Percentiles rank a stretch among this genome's conserved stretches.
These are phyloP conservation scores for Anaeromyces robustus DNA, from an alignment of 192 early-diverging fungal genomes.

Conservation along the genomic window DNA sequence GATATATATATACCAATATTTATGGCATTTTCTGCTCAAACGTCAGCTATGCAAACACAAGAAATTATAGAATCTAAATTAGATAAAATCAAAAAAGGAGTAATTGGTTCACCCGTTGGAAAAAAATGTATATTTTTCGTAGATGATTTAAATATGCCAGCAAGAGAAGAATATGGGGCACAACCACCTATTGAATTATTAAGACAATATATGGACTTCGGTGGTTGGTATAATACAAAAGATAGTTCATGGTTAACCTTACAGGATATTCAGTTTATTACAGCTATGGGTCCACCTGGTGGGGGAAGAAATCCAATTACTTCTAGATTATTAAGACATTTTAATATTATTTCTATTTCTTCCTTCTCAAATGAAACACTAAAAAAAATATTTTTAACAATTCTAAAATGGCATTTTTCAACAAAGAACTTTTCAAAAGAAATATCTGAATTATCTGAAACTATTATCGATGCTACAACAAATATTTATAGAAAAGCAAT, in stretches of 20 bases:
- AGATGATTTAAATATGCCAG: constrained; percentile 47
- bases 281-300: constrained; percentile 43
- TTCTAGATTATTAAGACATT: constrained; percentile 32
- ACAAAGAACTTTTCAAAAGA: constrained; percentile 23
- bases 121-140: constrained; percentile 37
- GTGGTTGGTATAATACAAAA: constrained; percentile 45
- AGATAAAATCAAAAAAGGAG: constrained; percentile 38
- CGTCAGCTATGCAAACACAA: constrained; percentile 40
- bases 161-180: constrained; percentile 35
- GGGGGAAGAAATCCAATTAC: constrained; percentile 38
- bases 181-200: constrained; percentile 46
- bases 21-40: constrained; percentile 44
- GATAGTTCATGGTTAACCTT: constrained; percentile 46
- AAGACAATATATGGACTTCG: constrained; percentile 46
- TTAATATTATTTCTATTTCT: constrained; percentile 34
- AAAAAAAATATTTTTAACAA: constrained; percentile 29
- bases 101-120: constrained; percentile 37
- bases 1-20: constrained; percentile 31
- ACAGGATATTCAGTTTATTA: constrained; percentile 39
- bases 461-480: constrained; percentile 26
- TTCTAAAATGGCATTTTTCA: constrained; percentile 38
- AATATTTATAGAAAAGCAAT: constrained; percentile 33
- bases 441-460: constrained; percentile 15
- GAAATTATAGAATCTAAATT: constrained; percentile 44
- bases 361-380: constrained; percentile 35